Evolutionary conservation across 768 basidiomycete species (phyloP), one percentile per base, ranked within the genome.

Genomic region (Auricularia heimuer): DNA sequence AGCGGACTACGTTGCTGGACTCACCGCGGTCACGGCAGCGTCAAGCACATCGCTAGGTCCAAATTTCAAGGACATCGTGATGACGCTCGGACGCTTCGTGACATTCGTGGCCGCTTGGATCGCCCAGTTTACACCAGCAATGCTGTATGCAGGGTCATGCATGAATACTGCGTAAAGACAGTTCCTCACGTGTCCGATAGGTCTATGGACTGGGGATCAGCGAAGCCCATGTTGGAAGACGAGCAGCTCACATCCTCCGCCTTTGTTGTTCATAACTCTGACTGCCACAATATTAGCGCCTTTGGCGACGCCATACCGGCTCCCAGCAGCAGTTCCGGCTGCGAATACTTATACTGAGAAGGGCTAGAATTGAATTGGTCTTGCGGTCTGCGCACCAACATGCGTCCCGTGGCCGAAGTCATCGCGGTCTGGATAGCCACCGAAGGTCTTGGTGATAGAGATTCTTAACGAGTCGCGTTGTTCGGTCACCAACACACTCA

Each of bases 101-200:
- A 61, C 58, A 36, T 60, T 14, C 34, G 58, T 14, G 33, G 66
- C 68, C 34, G 63, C 35, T 42, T 34, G 64, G 7, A 24, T 39
- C 3, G 18, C 64, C 64, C 33, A n/a, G 21, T 11, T 36, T 12
- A 62, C 36, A 33, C 69, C 72, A 33, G 67, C 64, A 2, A n/a
- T 47, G 29, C 66, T 56, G 8, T 29, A 29, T 29, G 29, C 29
- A 29, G 2, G 29, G 29, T 29, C 29, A 29, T 29, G 29, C 29
- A 29, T 29, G 77, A 77, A 65, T 70, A 79, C 64, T 77, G 69
- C 45, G 78, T 70, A 51, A 77, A 69, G 61, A 10, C 54, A 54
- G 7, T 11, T 54, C 8, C 54, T 8, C 18, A 29, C 54, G 56
- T 60, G 56, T 35, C 56, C 6, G 56, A 35, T 8, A 60, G 24